Evolutionary conservation across 2,329 filamentous ascomycete species (phyloP), one percentile per base, ranked within the genome.

Genomic region (Bisporella sp.): DNA sequence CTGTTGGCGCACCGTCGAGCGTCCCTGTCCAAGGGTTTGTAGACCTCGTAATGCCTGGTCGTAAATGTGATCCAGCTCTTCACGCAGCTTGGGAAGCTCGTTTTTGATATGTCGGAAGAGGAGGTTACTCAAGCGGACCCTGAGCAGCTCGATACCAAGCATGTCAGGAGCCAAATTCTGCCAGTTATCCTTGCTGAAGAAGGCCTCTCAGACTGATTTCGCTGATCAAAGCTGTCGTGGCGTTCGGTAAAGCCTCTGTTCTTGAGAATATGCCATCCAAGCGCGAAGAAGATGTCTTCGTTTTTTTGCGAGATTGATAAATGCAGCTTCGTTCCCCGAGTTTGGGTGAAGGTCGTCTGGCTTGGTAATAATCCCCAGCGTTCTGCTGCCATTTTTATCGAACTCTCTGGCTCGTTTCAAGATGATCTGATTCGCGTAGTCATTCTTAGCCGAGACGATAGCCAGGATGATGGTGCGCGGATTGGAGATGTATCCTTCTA

Each of bases 401-500:
- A 57, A 53, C 37, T 54, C 56, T 46, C 76, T 71, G 7, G 78
- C 70, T 41, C 73, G 58, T 9, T 75, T 69, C 8, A 58, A 47
- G 21, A 59, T 45, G 68, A 68, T 28, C 52, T 50, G 37, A 56
- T 47, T 13, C 62, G 66, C 8, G 65, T 64, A 2, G 51, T 59
- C 47, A 54, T 49, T 4, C 58, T 54, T 39, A 53, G 58, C 44
- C 28, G 55, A 47, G 6, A 56, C 31, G 1, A 59, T 55, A 1
- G 55, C 54, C 13, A 48, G n/a, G 29, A 57, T 57, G 9, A 57
- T 42, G 29, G 55, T 0, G 68, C 76, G 70, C 0, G 72, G 65
- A 54, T 73, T 76, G 67, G 74, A 76, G 73, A 78, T 78, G 63
- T 79, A 78, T 0, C 61, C 62, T 1, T 71, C 57, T 1, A 81